phyloP scores from a whole-genome alignment of 208 protist genomes.

The Crithidia acanthocephali region DNA sequence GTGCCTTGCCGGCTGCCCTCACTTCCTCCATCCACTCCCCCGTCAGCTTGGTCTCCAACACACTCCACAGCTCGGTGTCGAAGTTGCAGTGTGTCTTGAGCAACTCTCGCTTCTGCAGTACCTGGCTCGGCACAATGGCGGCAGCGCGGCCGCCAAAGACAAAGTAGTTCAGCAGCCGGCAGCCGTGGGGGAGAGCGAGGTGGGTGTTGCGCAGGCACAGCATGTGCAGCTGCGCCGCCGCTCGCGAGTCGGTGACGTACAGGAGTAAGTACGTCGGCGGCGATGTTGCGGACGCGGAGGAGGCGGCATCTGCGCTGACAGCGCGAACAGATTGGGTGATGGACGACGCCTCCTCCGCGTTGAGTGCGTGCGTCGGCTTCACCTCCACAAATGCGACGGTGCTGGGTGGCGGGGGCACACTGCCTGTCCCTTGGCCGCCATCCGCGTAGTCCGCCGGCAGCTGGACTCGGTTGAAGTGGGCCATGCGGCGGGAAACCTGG shows the following conservation, averaged over 20 bases:
- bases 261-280: conserved; percentile 40
- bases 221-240: conserved; percentile 72
- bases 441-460: conserved; percentile 21
- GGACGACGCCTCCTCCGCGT: conserved; percentile 39
- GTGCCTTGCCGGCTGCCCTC: conserved; percentile 9
- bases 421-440: conserved; percentile 21
- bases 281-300: not conserved
- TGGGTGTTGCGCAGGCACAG: conserved; percentile 59
- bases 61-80: conserved; percentile 70
- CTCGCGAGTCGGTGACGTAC: conserved; percentile 71
- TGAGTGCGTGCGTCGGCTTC: conserved; percentile 10
- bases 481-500: conserved; percentile 36
- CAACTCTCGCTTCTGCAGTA: conserved; percentile 54
- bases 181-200: conserved; percentile 53
- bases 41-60: conserved; percentile 38
- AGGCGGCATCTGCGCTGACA: not conserved
- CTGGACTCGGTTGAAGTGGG: conserved; percentile 23
- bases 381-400: conserved; percentile 45
- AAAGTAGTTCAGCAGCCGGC: conserved; percentile 50
- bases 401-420: conserved; percentile 43
- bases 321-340: conserved; percentile 39
- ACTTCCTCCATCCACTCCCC: conserved; percentile 28
- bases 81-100: conserved; percentile 62
- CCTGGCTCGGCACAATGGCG: conserved; percentile 44
- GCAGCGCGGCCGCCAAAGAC: conserved; percentile 37